These are phyloP conservation scores for Sugiyamaella smithiae DNA, from an alignment of 805 yeast species.

Conservation along the genomic window DNA sequence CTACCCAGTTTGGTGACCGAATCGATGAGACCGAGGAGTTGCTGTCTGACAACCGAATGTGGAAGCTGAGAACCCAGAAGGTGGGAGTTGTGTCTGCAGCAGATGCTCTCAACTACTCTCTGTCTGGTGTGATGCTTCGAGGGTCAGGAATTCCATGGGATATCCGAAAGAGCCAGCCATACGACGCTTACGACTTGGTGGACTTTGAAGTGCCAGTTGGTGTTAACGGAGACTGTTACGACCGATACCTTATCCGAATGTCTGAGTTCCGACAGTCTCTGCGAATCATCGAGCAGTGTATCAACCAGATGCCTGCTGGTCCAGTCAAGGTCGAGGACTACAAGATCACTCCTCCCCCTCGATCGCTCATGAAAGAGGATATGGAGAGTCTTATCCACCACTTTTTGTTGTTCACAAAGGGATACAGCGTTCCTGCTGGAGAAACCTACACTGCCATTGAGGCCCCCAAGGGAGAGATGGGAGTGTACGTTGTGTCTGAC, in stretches of 20 bases:
- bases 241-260: slow-evolving; percentile 85
- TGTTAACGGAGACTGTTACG: slow-evolving; percentile 85
- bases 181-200: slow-evolving; percentile 82
- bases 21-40: slow-evolving; percentile 87
- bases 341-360: slow-evolving; percentile 80
- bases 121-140: slow-evolving; percentile 86
- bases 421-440: slow-evolving; percentile 84
- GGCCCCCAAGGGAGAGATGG: slow-evolving; percentile 96
- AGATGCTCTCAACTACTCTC: slow-evolving; percentile 76
- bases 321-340: slow-evolving; percentile 89
- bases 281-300: slow-evolving; percentile 85
- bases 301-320: slow-evolving; percentile 88
- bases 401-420: slow-evolving; percentile 83
- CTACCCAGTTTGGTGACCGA: slow-evolving; percentile 92
- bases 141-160: slow-evolving; percentile 89
- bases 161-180: slow-evolving; percentile 81
- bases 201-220: slow-evolving; percentile 90
- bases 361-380: slow-evolving; percentile 80
- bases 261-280: slow-evolving; percentile 88
- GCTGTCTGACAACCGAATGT: slow-evolving; percentile 85
- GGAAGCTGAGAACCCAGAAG: slow-evolving; percentile 83
- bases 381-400: slow-evolving; percentile 92
- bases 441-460: slow-evolving; percentile 89
- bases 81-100: slow-evolving; percentile 82
- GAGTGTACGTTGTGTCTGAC: slow-evolving; percentile 82